These are phyloP conservation scores for Hypoxylon sp. DNA, from an alignment of 2,329 filamentous ascomycete genomes.

Conservation along the genomic window DNA sequence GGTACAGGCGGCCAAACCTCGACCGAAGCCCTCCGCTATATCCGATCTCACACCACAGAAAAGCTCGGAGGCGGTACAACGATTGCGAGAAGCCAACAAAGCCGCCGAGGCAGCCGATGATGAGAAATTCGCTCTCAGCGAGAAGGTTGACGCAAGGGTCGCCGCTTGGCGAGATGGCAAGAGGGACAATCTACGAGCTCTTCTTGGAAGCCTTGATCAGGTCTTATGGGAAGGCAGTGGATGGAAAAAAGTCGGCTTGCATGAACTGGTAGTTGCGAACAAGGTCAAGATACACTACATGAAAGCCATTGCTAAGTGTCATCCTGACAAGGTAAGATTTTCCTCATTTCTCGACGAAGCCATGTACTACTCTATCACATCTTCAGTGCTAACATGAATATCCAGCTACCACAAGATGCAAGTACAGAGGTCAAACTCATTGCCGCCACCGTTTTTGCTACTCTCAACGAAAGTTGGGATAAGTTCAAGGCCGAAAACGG, in stretches of 20 bases:
- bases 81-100: constrained; percentile 85
- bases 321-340: constrained; percentile 92
- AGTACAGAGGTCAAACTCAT: constrained; percentile 76
- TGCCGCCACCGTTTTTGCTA: constrained; percentile 75
- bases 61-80: constrained; percentile 82
- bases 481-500: constrained; percentile 80
- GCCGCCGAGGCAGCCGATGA: constrained; percentile 90
- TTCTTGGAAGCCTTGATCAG: constrained; percentile 87
- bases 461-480: constrained; percentile 80
- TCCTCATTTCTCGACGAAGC: constrained; percentile 6
- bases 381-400: constrained; percentile 36
- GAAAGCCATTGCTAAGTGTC: constrained; percentile 98
- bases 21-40: constrained; percentile 59
- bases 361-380: constrained; percentile 16
- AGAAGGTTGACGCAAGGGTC: constrained; percentile 86
- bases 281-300: constrained; percentile 99
- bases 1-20: constrained; percentile 61
- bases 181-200: constrained; percentile 88
- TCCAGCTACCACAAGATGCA: constrained; percentile 74
- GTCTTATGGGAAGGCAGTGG: constrained; percentile 93
- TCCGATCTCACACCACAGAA: constrained; percentile 62
- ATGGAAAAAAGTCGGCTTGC: constrained; percentile 97
- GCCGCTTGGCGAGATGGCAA: constrained; percentile 90
- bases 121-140: constrained; percentile 90
- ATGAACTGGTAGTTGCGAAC: constrained; percentile 90